Base-by-base conservation (phyloP, 2,329 filamentous ascomycete species). In the Kalmusia sp. region DNA sequence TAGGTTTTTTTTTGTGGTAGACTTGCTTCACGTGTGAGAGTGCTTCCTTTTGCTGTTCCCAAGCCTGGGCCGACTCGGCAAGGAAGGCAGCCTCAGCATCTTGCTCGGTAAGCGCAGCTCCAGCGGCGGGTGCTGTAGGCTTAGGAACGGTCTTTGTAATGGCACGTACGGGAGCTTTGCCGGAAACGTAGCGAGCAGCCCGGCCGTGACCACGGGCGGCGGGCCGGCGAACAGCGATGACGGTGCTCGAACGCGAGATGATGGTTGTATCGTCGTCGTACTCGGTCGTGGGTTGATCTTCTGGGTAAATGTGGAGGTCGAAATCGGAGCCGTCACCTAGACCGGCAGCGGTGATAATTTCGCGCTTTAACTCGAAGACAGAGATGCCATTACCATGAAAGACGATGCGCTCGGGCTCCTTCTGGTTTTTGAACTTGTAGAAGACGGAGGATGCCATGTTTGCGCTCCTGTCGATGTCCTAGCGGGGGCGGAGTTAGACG, bases 401-500 rank as follows among this genome's bases (percentile, higher is more conserved):
- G 71, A 93, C 91, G 69, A 99, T 92, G 71, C 93, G 87, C 52
- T 92, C 92, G 55, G 92, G 91, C 73, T 98, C 95, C 80, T 92
- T 97, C 74, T 96, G 92, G 66, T 93, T 98, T 80, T 97, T 98
- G 88, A 99, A 99, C 80, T 96, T 96, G 90, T 97, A 99, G 80
- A 97, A 98, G 72, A 99, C 95, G 63, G 93, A 98, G 52, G 95
- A 96, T 74, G 92, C 87, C 93, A 97, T 97, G 55, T 21, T 58
- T 55, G 62, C 27, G 38, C 35, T 14, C 14, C 49, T 39, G 43
- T 47, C 22, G 41, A 24, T 28, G 33, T 37, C 17, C 41, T 56
- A 27, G 48, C 31, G 30, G 52, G 43, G 49, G 51, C 34, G 51
- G 51, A 52, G 53, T 57, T 59, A 54, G 44, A 34, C 45, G 49